Percentiles rank a stretch among this genome's conserved stretches.
Conservation (phyloP, 2,329 filamentous ascomycete species). For the Diaporthe nobilis region DNA sequence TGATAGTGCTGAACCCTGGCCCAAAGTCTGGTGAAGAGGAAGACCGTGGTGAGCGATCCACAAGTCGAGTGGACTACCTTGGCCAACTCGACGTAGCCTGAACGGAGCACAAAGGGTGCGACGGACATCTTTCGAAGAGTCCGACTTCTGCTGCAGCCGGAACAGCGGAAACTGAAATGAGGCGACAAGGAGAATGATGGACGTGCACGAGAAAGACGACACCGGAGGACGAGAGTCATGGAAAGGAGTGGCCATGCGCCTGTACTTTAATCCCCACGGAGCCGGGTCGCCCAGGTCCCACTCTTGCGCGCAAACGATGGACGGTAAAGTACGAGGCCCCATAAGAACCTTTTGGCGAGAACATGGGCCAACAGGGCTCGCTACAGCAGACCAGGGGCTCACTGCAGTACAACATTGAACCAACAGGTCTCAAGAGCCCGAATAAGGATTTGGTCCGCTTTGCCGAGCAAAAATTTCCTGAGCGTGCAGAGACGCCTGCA, state of each 20-base stretch:
- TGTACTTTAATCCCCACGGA: background rate
- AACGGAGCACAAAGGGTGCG: conserved; percentile 26
- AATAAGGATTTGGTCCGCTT: background rate
- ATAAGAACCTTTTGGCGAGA: conserved; percentile 13
- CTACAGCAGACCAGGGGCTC: conserved; percentile 4
- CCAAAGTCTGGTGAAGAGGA: conserved; percentile 31
- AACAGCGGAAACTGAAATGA: background rate
- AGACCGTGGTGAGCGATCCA: conserved; percentile 25
- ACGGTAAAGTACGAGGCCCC: conserved; percentile 16
- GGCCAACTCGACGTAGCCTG: conserved; percentile 13
- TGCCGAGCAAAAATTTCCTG: conserved; percentile 23
- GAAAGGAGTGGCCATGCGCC: background rate
- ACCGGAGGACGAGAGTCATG: background rate
- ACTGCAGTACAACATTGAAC: background rate
- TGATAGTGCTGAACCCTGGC: conserved; percentile 4
- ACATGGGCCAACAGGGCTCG: conserved; percentile 4
- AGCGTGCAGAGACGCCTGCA: background rate
- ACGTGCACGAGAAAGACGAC: background rate
- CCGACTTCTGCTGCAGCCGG: background rate
- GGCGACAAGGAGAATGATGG: background rate
- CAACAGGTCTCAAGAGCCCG: background rate
- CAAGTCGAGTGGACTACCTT: conserved; percentile 22
- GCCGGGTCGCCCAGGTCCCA: conserved; percentile 1
- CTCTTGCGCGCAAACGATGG: background rate
- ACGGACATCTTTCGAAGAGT: background rate